These are phyloP conservation scores for Uromyces viciae-fabae DNA, from an alignment of 1,284 basidiomycete genomes.

Conservation along the genomic window DNA sequence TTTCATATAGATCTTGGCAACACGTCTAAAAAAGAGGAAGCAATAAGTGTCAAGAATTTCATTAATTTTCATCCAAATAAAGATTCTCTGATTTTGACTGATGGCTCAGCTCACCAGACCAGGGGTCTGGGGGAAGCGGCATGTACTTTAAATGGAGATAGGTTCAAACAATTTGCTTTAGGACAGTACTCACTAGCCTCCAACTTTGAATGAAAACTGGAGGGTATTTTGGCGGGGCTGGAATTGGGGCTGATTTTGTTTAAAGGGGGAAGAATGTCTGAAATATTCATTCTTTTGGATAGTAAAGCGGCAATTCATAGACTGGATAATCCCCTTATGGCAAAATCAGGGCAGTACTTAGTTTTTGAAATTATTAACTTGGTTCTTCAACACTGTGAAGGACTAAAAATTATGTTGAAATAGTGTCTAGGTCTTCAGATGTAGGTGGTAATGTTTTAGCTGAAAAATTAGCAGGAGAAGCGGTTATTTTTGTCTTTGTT, in stretches of 20 bases:
- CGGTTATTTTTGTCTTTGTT: no score
- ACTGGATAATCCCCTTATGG: not conserved
- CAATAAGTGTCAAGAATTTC: no score
- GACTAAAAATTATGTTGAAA: not conserved
- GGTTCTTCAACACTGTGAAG: not conserved
- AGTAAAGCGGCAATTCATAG: not conserved
- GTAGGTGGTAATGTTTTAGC: not conserved
- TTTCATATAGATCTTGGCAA: no score
- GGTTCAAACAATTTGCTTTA: no score
- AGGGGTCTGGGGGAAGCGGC: no score
- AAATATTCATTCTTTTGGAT: not conserved
- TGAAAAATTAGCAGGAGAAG: not conserved
- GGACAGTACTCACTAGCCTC: no score
- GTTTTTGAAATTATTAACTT: not conserved
- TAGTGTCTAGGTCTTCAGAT: not conserved
- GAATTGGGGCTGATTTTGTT: not conserved
- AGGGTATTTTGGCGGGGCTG: not conserved
- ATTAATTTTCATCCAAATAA: no score
- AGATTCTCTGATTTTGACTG: no score
- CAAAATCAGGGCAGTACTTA: not conserved
- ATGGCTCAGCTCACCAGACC: no score
- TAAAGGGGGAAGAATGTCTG: not conserved
- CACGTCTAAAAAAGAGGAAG: no score
- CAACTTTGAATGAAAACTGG: not conserved
- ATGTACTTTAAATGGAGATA: no score